These are phyloP conservation scores for Phytophthora uliginosa DNA, from an alignment of 352 stramenopile genomes.

Conservation along the genomic window DNA sequence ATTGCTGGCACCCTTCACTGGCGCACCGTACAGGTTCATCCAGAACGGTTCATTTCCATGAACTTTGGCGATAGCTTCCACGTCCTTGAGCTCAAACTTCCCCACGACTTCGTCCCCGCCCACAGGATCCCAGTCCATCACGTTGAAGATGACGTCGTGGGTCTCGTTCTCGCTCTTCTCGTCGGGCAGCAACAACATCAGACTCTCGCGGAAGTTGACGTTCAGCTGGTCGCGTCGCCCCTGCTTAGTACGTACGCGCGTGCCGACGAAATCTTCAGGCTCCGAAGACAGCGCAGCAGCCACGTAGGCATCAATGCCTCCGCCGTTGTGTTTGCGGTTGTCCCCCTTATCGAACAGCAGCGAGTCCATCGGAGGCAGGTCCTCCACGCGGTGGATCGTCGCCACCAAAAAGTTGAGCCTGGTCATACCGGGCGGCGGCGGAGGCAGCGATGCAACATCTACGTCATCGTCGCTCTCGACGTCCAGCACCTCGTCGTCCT, in stretches of 20 bases:
- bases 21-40: constrained; percentile 81
- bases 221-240: no score
- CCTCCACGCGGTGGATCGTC: constrained; percentile 73
- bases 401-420: constrained; percentile 63
- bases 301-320: constrained; percentile 62
- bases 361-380: constrained; percentile 71
- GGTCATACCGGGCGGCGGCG: constrained; percentile 51
- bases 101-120: no score
- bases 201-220: no score
- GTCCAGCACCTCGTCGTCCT: constrained; percentile 51
- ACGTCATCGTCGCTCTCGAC: constrained; percentile 36
- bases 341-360: constrained; percentile 60
- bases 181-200: no score
- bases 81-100: no score
- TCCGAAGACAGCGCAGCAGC: no score
- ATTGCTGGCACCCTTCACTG: constrained; percentile 61
- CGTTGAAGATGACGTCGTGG: no score
- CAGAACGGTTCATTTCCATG: constrained; percentile 52
- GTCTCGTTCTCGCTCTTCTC: no score
- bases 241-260: no score
- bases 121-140: no score
- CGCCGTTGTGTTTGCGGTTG: constrained; percentile 52
- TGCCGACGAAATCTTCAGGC: no score
- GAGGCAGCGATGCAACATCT: neutral
- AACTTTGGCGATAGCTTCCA: no score